Base-by-base conservation (phyloP, 305 asterid species). In the Fraxinus greggii region DNA sequence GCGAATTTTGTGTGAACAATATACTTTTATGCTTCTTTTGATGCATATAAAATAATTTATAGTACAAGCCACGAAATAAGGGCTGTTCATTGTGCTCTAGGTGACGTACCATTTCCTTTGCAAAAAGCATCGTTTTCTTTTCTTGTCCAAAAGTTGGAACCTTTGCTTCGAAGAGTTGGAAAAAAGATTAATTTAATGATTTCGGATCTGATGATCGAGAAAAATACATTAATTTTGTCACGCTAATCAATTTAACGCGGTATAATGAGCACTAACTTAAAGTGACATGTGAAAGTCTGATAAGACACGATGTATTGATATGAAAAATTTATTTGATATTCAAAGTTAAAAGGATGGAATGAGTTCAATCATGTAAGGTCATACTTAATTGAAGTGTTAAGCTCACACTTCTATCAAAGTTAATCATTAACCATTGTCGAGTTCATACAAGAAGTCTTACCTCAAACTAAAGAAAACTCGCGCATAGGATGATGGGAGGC, bases 131-230 rank as follows among this genome's bases (percentile, higher is more conserved):
- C 72, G 72, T 63, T 26, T 26, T 26, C 73, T 65, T 67, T 67
- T 67, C 74, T 67, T 61, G 24, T 67, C 74, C 74, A 1, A 65
- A 67, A 67, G 74, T 67, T 28, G 74, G 33, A 67, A 67, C 38
- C 36, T 67, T 67, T 67, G 36, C 74, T 67, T 28, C 1, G 21
- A 67, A 67, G 74, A 29, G 21, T 28, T 13, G 36, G 36, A 13
- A 67, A 67, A 67, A 29, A 28, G 2, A 26, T 63, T 28, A 5
- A 26, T 10, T 67, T 67, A 24, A 19, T 12, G n/a, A 67, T 4
- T 1, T 67, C 13, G 74, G 74, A 28, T 28, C 5, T 31, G 0
- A 24, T 9, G 24, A n/a, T 54, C 19, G 2, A 63, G 72, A 10
- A 63, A 63, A 63, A 24, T 0, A 63, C 2, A 0, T 63, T 63